A percentile compares a stretch with the other conserved stretches of the same genome.
phyloP scores from a whole-genome alignment of 2,329 filamentous ascomycete species.

The Penicillium brasilianum region DNA sequence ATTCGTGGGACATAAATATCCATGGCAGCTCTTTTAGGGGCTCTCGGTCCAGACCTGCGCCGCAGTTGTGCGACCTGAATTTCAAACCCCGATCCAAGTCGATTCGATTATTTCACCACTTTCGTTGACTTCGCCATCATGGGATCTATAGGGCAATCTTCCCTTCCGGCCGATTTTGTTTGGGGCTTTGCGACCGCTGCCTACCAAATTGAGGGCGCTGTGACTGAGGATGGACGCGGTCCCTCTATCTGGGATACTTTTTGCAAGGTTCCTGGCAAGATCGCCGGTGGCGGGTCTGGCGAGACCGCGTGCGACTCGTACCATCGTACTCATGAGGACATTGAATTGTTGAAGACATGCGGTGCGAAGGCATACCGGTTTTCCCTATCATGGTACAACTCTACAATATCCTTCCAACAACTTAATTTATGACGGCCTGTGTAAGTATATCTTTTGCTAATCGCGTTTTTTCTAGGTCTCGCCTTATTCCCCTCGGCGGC shows the following conservation, averaged over 20 bases:
- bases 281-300: constrained; percentile 76
- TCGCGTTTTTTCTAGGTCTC: constrained; percentile 53
- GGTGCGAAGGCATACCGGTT: constrained; percentile 81
- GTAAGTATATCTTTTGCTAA: background rate
- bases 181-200: constrained; percentile 84
- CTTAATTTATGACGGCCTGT: background rate
- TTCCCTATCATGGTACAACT: constrained; percentile 71
- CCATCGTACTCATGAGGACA: constrained; percentile 77
- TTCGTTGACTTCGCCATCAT: constrained; percentile 22
- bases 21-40: constrained; percentile 4
- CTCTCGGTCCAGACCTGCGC: constrained; percentile 3
- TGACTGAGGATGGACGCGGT: constrained; percentile 75
- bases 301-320: constrained; percentile 86
- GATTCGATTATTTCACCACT: background rate
- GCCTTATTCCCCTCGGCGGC: constrained; percentile 84
- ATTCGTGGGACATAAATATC: constrained; percentile 19
- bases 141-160: constrained; percentile 36
- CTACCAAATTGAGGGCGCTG: constrained; percentile 85
- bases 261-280: constrained; percentile 79
- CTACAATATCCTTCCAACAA: background rate
- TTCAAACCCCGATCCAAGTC: background rate
- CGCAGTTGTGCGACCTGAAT: background rate
- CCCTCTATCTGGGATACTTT: constrained; percentile 93
- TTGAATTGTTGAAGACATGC: constrained; percentile 74
- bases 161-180: constrained; percentile 70